phyloP scores from a whole-genome alignment of 352 stramenopile genomes.

The Plasmopara halstedii region DNA sequence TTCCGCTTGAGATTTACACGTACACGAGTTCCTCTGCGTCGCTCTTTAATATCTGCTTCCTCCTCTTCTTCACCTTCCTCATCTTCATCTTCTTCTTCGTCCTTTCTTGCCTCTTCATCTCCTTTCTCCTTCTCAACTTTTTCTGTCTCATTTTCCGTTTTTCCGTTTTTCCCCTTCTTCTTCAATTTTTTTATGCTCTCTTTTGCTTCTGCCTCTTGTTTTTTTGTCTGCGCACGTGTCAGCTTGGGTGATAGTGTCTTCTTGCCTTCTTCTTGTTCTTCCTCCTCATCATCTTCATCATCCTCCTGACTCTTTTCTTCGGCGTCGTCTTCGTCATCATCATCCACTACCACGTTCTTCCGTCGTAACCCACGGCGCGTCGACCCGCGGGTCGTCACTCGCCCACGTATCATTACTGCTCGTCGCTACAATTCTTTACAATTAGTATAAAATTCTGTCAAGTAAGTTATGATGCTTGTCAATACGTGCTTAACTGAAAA shows the following conservation, averaged over 20 bases:
- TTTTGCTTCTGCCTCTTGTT: slow-evolving; percentile 28
- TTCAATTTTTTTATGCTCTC: slow-evolving; percentile 27
- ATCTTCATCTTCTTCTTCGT: slow-evolving; percentile 35
- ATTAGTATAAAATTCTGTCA: too few relatives aligned
- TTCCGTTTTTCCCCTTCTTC: slow-evolving; percentile 11
- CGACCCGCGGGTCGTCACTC: slow-evolving; percentile 30
- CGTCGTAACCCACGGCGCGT: slow-evolving; percentile 50
- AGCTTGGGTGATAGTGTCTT: slow-evolving; percentile 27
- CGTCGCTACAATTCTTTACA: not conserved
- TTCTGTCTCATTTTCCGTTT: slow-evolving; percentile 1
- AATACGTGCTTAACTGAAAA: too few relatives aligned
- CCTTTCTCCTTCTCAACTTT: slow-evolving; percentile 23
- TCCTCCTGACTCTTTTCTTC: slow-evolving; percentile 21
- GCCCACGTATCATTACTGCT: slow-evolving; percentile 41
- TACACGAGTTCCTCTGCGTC: slow-evolving; percentile 8
- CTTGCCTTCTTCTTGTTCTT: slow-evolving; percentile 24
- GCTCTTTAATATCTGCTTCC: slow-evolving; percentile 24
- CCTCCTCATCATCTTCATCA: slow-evolving; percentile 25
- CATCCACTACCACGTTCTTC: slow-evolving; percentile 70
- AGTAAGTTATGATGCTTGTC: too few relatives aligned
- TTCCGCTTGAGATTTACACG: slow-evolving; percentile 12
- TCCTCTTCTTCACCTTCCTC: slow-evolving; percentile 44
- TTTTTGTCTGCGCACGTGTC: slow-evolving; percentile 28
- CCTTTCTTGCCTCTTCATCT: slow-evolving; percentile 33
- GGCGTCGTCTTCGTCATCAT: slow-evolving; percentile 36